Evolutionary conservation across 2,329 filamentous ascomycete genomes (phyloP), one percentile per base, ranked within the genome.

Genomic region (Botrytis fabae): DNA sequence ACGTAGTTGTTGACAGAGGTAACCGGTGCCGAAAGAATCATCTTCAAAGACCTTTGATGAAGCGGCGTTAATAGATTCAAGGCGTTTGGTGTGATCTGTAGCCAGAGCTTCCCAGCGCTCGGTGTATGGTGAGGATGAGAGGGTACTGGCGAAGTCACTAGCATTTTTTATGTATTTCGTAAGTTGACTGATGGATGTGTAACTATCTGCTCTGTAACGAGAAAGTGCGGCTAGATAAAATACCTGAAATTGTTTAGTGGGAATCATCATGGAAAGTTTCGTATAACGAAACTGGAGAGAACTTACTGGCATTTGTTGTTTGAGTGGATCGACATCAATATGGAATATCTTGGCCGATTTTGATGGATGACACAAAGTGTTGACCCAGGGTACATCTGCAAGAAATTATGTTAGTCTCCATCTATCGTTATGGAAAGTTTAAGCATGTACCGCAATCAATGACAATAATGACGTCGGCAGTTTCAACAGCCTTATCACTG

Each of bases 381-480:
- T 90, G 72, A 98, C 94, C 94, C 94, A 98, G 0, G 95, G 95
- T 0, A 97, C 94, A 79, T 98, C 95, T 80, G 28, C 54, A 1
- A 40, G 14, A 65, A 57, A 42, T 2, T 28, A 42, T 57, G 25
- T 64, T 25, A 66, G 62, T 48, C 38, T 54, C 14, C 10, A 28
- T 32, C 46, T 28, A 46, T 60, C 32, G 1, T 57, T 46, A 20
- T 9, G 40, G 28, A 42, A 54, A 12, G 20, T 9, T 48, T 62
- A 9, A 16, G 14, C 46, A 75, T 75, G 51, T 76, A 79, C 79
- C 80, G 76, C 94, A 97, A 81, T 98, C 92, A 38, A 97, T 80
- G 3, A 97, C 91, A 1, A 98, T 77, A 74, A 98, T 97, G 18
- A 94, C 88, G 80, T 98, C 95, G 0, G 95, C 93, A 0, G 89